Conservation (phyloP, 2,329 filamentous ascomycete genomes). For the Xylogone sp. region DNA sequence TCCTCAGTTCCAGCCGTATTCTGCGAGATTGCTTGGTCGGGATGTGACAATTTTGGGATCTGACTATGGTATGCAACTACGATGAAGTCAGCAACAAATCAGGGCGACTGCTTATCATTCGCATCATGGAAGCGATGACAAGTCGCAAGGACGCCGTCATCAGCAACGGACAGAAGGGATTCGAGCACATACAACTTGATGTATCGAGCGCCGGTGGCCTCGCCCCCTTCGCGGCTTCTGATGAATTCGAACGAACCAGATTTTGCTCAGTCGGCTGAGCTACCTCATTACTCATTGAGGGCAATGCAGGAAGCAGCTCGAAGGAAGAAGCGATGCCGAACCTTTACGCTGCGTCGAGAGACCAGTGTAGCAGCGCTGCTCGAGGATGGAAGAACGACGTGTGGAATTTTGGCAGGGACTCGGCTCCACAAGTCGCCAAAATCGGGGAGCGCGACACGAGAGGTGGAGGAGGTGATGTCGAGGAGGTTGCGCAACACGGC, state of each 20-base stretch:
- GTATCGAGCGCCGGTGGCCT: conserved; percentile 27
- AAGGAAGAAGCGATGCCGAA: neutral
- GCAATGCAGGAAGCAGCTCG: conserved; percentile 16
- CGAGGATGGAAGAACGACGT: neutral
- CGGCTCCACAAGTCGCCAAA: neutral
- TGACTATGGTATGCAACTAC: conserved; percentile 23
- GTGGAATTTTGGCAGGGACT: neutral
- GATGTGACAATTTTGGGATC: conserved; percentile 25
- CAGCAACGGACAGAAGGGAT: neutral
- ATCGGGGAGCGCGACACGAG: neutral
- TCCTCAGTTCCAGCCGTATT: conserved; percentile 25
- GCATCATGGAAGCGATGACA: neutral
- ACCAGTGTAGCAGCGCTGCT: neutral
- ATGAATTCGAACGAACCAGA: conserved; percentile 24
- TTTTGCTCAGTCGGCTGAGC: conserved; percentile 29
- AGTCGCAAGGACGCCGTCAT: neutral
- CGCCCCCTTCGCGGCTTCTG: conserved; percentile 19
- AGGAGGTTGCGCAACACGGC: neutral
- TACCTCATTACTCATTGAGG: conserved; percentile 34
- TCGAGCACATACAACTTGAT: conserved; percentile 25
- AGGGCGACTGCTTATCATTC: no score
- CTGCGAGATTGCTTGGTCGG: conserved; percentile 23
- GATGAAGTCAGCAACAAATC: conserved; percentile 15
- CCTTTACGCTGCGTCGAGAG: neutral
- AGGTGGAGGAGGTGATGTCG: neutral